Percentiles rank a stretch among this genome's conserved stretches.
Conservation (phyloP, 2,329 filamentous ascomycete species). For the Fusarium nisikadoi region DNA sequence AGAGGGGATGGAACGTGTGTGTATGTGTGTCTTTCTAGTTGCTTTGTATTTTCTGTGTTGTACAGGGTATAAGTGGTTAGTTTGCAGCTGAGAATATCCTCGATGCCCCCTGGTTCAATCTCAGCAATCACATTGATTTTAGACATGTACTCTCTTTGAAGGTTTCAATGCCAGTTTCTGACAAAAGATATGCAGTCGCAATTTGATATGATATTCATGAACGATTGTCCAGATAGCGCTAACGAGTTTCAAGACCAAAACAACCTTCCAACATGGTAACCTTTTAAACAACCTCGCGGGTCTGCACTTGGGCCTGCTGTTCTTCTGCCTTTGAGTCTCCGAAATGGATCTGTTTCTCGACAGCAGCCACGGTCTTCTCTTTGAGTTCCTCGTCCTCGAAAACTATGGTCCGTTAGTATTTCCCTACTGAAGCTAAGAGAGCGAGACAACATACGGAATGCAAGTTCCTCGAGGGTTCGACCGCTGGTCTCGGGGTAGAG, state of each 20-base stretch:
- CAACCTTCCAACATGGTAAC: neutral
- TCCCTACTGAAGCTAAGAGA: fast-evolving
- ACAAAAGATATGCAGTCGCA: neutral
- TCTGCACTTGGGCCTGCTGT: slow-evolving; percentile 1
- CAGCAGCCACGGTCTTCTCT: slow-evolving; percentile 52
- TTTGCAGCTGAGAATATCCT: neutral
- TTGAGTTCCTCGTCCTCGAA: slow-evolving; percentile 54
- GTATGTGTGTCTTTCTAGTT: too few species aligned
- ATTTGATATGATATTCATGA: neutral
- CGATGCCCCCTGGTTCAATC: too few species aligned
- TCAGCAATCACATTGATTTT: neutral
- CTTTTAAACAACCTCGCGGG: slow-evolving; percentile 22
- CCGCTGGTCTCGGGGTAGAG: slow-evolving; percentile 86
- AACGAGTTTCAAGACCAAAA: neutral
- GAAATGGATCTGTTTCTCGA: slow-evolving; percentile 52
- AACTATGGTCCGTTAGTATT: slow-evolving; percentile 44
- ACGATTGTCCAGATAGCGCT: neutral
- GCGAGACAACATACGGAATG: slow-evolving; percentile 51
- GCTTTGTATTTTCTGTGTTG: fast-evolving
- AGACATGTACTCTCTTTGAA: neutral
- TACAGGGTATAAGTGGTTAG: neutral
- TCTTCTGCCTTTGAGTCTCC: slow-evolving; percentile 30
- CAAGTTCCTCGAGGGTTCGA: slow-evolving; percentile 75
- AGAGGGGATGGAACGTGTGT: fast-evolving
- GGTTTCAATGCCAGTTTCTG: neutral